Conservation (phyloP, 2,329 filamentous ascomycete genomes). For the Shiraia sp. region DNA sequence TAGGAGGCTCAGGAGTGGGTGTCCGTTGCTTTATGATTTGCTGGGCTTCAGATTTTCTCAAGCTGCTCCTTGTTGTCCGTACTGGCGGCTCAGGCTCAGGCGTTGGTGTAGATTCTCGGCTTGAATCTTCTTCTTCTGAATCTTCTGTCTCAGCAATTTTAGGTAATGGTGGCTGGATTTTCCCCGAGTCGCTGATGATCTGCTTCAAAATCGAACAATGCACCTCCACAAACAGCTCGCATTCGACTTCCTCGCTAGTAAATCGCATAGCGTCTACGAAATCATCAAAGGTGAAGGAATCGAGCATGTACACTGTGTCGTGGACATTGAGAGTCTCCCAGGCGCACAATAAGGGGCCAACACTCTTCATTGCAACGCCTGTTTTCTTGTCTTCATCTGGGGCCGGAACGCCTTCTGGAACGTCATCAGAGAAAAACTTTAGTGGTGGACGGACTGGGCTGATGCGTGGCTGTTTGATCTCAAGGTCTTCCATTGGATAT, state of each 20-base stretch:
- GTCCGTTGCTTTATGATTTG: constrained; percentile 49
- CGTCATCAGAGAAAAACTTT: constrained; percentile 74
- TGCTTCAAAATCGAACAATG: constrained; percentile 91
- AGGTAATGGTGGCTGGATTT: constrained; percentile 77
- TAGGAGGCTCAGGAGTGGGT: constrained; percentile 42
- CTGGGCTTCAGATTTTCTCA: constrained; percentile 78
- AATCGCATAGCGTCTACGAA: constrained; percentile 86
- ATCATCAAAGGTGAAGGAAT: constrained; percentile 98
- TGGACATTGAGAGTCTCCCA: constrained; percentile 99
- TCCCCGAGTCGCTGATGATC: constrained; percentile 78
- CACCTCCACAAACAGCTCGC: constrained; percentile 85
- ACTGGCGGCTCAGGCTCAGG: constrained; percentile 72
- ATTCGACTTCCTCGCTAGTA: constrained; percentile 71
- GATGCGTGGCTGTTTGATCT: constrained; percentile 70
- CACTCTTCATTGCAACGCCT: constrained; percentile 77
- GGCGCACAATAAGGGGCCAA: constrained; percentile 83
- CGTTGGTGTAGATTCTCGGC: constrained; percentile 54
- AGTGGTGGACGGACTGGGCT: constrained; percentile 71
- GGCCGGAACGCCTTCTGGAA: constrained; percentile 45
- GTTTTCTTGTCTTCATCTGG: constrained; percentile 43
- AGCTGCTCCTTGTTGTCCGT: constrained; percentile 81
- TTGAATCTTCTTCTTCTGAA: constrained; percentile 55
- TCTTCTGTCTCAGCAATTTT: constrained; percentile 59
- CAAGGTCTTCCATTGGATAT: constrained; percentile 93
- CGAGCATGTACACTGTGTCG: constrained; percentile 88